Percentiles rank a stretch among this genome's conserved stretches.
These are phyloP conservation scores for Buxus sempervirens DNA, from an alignment of 164 flowering plant genomes.

Conservation along the genomic window DNA sequence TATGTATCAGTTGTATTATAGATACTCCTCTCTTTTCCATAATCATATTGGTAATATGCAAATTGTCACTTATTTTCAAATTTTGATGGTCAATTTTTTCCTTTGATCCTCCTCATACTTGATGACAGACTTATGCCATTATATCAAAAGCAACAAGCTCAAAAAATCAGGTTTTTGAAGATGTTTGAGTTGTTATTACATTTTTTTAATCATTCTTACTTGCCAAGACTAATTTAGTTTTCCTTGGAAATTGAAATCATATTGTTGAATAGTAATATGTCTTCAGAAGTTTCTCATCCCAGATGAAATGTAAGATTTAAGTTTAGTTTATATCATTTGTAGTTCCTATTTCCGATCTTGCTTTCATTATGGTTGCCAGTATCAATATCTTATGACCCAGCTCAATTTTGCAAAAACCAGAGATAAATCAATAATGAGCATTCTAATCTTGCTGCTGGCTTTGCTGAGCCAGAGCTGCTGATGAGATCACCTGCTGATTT, in stretches of 20 bases:
- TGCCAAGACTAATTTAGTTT: background rate
- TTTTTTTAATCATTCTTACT: too few relatives aligned
- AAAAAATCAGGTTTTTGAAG: slow-evolving; percentile 54
- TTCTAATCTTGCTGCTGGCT: too few relatives aligned
- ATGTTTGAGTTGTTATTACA: background rate
- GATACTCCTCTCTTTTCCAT: background rate
- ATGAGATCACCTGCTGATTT: too few relatives aligned
- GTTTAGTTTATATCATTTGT: too few relatives aligned
- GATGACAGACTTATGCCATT: slow-evolving; percentile 71
- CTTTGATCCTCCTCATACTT: slow-evolving; percentile 1
- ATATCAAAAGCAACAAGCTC: slow-evolving; percentile 73
- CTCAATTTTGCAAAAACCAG: background rate
- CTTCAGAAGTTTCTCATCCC: background rate
- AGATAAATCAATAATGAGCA: too few relatives aligned
- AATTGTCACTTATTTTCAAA: background rate
- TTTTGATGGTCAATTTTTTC: slow-evolving; percentile 4
- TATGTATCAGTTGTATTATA: slow-evolving; percentile 31
- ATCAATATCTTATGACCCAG: background rate
- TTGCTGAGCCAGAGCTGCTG: too few relatives aligned
- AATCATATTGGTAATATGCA: background rate
- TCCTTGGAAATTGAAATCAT: background rate
- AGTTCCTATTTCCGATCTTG: background rate
- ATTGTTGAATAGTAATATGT: background rate
- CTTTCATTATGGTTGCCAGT: background rate
- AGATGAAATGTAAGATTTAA: background rate